phyloP scores from a whole-genome alignment of 768 basidiomycete genomes.

The Steccherinum ochraceum region DNA sequence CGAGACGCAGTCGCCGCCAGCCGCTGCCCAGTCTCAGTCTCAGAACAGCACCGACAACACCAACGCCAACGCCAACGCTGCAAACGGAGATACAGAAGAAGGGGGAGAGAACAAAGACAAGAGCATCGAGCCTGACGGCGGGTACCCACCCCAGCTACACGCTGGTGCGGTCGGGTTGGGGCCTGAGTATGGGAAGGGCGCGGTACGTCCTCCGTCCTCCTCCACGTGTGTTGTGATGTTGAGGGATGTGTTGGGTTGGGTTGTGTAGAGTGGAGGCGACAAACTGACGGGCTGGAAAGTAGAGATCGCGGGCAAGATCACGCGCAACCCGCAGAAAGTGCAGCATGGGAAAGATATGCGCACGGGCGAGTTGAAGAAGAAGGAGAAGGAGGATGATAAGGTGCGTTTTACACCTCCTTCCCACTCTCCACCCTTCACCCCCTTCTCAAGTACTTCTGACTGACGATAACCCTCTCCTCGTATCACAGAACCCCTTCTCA shows the following conservation, averaged over 20 bases:
- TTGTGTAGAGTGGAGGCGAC: conserved; percentile 24
- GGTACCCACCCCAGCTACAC: conserved; percentile 33
- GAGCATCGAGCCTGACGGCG: conserved; percentile 8
- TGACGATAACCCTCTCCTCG: not conserved
- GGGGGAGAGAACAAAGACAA: not conserved
- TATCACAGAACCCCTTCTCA: conserved; percentile 4
- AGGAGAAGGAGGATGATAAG: conserved; percentile 24
- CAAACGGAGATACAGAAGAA: not conserved
- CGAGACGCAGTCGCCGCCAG: no score
- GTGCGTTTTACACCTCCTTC: not conserved
- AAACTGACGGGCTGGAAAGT: conserved; percentile 32
- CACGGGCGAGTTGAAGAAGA: conserved; percentile 34
- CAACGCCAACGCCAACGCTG: conserved; percentile 2
- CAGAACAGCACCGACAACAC: no score
- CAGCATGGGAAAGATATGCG: conserved; percentile 32
- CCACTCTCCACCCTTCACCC: not conserved
- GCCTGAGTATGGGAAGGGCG: conserved; percentile 26
- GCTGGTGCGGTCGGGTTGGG: conserved; percentile 37
- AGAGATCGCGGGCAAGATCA: conserved; percentile 33
- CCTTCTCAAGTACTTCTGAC: no score
- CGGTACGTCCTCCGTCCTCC: conserved; percentile 18
- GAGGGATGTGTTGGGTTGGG: not conserved
- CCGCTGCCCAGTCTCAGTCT: no score
- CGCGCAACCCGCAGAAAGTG: conserved; percentile 28
- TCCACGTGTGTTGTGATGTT: not conserved